phyloP scores from a whole-genome alignment of 306 rosid species.

The Quercus agrifolia region DNA sequence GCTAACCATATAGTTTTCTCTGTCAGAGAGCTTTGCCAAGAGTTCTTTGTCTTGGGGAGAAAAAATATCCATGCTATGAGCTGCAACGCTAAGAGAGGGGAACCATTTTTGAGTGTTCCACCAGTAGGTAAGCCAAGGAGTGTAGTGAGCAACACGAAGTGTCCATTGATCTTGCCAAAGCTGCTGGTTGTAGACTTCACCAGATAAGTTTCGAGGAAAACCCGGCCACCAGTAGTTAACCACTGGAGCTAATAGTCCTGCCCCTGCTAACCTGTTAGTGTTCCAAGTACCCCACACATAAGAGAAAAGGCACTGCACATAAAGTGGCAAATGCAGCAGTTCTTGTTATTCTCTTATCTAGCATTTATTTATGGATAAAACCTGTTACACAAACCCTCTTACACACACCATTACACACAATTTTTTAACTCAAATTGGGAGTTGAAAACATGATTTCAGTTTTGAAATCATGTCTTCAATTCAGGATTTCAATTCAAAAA shows the following conservation, averaged over 20 bases:
- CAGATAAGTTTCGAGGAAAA: conserved; percentile 18
- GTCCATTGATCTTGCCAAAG: conserved; percentile 47
- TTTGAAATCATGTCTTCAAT: no score
- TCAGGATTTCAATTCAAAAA: no score
- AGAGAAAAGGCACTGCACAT: no score
- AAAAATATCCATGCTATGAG: conserved; percentile 16
- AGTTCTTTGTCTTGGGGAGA: conserved; percentile 38
- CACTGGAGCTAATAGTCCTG: conserved; percentile 42
- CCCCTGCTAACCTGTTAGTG: conserved; percentile 51
- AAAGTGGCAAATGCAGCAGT: no score
- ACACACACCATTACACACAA: no score
- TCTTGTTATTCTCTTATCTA: no score
- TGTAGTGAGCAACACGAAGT: conserved; percentile 41
- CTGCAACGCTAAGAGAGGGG: conserved; percentile 35
- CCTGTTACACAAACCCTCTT: no score
- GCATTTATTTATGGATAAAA: no score
- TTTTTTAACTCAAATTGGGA: no score
- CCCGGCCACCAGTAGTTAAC: conserved; percentile 39
- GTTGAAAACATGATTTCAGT: no score
- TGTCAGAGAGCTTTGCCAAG: neutral
- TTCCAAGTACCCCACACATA: no score
- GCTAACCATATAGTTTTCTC: no score
- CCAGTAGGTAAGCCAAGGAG: conserved; percentile 54
- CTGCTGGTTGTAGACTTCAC: conserved; percentile 35
- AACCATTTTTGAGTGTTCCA: conserved; percentile 58